Conservation (phyloP, 805 yeast genomes). For the Yarrowia deformans region DNA sequence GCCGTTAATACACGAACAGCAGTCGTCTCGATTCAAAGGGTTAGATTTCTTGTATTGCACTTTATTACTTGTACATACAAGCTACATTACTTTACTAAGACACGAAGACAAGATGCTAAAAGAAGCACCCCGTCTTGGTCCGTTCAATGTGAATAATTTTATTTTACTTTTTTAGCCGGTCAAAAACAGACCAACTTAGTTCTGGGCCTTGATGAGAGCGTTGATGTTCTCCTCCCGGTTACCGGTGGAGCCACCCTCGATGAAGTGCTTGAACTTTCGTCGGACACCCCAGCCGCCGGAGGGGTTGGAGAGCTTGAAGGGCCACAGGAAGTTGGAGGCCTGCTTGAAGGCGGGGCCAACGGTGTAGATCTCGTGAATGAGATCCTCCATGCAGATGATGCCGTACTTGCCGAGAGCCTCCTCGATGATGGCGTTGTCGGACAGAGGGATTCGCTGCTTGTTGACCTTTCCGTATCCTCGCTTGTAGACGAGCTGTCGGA, state of each 20-base stretch:
- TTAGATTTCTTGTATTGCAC: conserved; percentile 24
- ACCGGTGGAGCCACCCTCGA: conserved; percentile 87
- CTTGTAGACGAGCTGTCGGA: conserved; percentile 79
- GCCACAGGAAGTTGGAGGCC: conserved; percentile 86
- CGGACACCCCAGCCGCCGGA: conserved; percentile 81
- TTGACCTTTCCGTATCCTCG: conserved; percentile 84
- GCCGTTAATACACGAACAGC: too few relatives aligned
- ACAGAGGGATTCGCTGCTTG: conserved; percentile 76
- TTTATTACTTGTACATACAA: conserved; percentile 34
- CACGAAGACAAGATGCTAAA: background rate
- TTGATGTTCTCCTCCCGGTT: conserved; percentile 82
- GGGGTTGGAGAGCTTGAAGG: conserved; percentile 84
- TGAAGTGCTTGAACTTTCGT: conserved; percentile 83
- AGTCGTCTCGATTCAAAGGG: background rate
- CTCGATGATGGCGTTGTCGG: conserved; percentile 76
- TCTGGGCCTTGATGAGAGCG: conserved; percentile 74
- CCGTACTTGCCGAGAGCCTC: conserved; percentile 76
- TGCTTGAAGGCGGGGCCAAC: conserved; percentile 88
- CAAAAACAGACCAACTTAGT: conserved; percentile 52
- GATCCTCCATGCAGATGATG: conserved; percentile 75
- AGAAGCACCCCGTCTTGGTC: background rate
- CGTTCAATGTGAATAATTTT: conserved; percentile 38
- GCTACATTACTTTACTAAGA: conserved; percentile 29
- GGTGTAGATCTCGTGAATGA: conserved; percentile 81
- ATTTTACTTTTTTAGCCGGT: conserved; percentile 13